Conservation (phyloP, 805 yeast species). For the Diddensiella caesifluorescens region DNA sequence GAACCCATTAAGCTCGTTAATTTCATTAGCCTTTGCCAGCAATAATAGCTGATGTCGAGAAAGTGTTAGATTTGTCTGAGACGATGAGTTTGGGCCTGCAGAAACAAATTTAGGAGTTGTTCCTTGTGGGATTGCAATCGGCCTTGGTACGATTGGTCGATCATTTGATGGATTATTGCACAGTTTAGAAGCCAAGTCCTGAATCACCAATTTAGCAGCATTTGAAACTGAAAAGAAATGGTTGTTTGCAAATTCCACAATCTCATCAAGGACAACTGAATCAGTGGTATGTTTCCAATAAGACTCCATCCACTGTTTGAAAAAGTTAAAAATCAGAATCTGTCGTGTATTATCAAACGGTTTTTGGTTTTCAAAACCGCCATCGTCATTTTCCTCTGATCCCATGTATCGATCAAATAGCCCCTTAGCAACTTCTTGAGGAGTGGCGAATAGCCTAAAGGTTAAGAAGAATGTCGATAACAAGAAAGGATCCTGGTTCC, state of each 20-base stretch:
- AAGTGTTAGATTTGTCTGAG: conserved; percentile 2
- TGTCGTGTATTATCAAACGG: conserved; percentile 35
- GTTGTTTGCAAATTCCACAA: conserved; percentile 57
- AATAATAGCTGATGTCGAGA: conserved; percentile 11
- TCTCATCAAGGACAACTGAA: conserved; percentile 55
- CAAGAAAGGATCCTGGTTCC: conserved; percentile 52
- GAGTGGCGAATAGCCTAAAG: conserved; percentile 64
- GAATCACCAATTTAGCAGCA: conserved; percentile 18
- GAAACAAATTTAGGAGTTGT: neutral
- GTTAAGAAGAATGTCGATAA: conserved; percentile 71
- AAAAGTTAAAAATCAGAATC: conserved; percentile 56
- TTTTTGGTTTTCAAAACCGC: conserved; percentile 47
- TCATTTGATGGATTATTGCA: conserved; percentile 11
- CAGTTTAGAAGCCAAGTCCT: conserved; percentile 20
- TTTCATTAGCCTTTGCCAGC: conserved; percentile 12
- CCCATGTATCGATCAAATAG: conserved; percentile 45
- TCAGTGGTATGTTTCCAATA: conserved; percentile 74
- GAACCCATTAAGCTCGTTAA: conserved; percentile 7
- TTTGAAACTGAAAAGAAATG: conserved; percentile 16
- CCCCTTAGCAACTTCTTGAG: conserved; percentile 62
- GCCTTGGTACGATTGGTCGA: conserved; percentile 20
- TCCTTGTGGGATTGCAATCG: conserved; percentile 13
- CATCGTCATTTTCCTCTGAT: conserved; percentile 38
- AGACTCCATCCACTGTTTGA: conserved; percentile 83
- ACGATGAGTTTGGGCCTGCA: neutral